Evolutionary conservation across 768 basidiomycete genomes (phyloP).

Genomic region (Lentinula aciculospora): DNA sequence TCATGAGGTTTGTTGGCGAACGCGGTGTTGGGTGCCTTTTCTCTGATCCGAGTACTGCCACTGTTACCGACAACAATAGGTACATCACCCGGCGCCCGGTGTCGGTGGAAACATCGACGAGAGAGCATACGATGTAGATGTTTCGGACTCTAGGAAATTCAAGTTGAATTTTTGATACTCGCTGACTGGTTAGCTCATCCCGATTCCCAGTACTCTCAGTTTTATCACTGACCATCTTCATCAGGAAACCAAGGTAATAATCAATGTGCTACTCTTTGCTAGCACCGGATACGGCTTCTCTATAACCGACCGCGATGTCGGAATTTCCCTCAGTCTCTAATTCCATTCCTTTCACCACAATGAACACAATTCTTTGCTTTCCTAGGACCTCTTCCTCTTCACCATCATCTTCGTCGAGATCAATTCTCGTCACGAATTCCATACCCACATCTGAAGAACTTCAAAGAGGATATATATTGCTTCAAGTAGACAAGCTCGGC

Average conservation of each 20-base stretch:
- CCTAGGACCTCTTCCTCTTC: background rate
- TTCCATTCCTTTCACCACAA: no score
- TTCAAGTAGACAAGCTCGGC: conserved; percentile 61
- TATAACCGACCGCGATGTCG: no score
- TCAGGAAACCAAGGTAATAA: no score
- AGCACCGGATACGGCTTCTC: no score
- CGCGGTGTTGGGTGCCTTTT: background rate
- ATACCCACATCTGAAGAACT: conserved; percentile 12
- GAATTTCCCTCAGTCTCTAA: no score
- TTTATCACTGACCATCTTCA: background rate
- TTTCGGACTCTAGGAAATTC: no score
- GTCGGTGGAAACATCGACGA: no score
- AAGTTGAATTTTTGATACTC: no score
- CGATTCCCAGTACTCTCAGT: no score
- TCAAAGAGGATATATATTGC: conserved; percentile 43
- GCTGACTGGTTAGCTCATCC: no score
- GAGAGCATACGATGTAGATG: no score
- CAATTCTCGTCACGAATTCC: conserved; percentile 20
- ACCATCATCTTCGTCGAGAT: background rate
- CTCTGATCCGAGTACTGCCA: background rate
- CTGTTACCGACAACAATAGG: background rate
- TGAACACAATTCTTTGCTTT: background rate
- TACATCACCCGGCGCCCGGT: background rate
- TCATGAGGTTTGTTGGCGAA: background rate
- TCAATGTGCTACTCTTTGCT: no score